These are phyloP conservation scores for Penicillium occitanis DNA, from an alignment of 2,329 filamentous ascomycete genomes.

Conservation along the genomic window DNA sequence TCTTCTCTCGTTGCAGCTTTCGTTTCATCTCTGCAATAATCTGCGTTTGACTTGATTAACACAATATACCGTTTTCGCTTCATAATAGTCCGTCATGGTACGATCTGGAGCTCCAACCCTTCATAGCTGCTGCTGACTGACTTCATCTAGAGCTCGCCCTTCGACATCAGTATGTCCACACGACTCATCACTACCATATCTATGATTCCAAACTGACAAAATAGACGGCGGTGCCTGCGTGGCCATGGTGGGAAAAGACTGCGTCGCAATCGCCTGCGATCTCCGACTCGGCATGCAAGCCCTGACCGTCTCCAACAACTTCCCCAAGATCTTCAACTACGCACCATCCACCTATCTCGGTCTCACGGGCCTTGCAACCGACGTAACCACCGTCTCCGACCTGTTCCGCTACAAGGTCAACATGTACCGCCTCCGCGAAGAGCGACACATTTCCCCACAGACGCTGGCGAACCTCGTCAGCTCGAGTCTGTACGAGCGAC, in stretches of 20 bases:
- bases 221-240: conserved; percentile 87
- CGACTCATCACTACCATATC: not conserved
- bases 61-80: not conserved
- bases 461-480: conserved; percentile 97
- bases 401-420: conserved; percentile 99
- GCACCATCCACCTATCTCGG: conserved; percentile 87
- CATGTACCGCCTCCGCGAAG: conserved; percentile 98
- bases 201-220: conserved; percentile 21
- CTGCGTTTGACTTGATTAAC: not conserved
- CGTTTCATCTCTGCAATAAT: not conserved
- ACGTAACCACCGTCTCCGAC: conserved; percentile 90
- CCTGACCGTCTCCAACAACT: conserved; percentile 96
- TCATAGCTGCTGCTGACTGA: conserved; percentile 31
- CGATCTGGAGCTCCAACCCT: conserved; percentile 23
- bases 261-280: conserved; percentile 98
- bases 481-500: conserved; percentile 85
- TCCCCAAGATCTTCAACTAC: conserved; percentile 99
- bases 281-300: conserved; percentile 95
- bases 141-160: conserved; percentile 72
- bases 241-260: conserved; percentile 99
- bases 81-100: conserved; percentile 33
- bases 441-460: conserved; percentile 89
- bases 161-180: conserved; percentile 79
- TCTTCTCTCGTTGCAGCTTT: conserved; percentile 16
- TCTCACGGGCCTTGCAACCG: conserved; percentile 92